phyloP scores from a whole-genome alignment of 345 rosid species.

The Geranium brycei region DNA sequence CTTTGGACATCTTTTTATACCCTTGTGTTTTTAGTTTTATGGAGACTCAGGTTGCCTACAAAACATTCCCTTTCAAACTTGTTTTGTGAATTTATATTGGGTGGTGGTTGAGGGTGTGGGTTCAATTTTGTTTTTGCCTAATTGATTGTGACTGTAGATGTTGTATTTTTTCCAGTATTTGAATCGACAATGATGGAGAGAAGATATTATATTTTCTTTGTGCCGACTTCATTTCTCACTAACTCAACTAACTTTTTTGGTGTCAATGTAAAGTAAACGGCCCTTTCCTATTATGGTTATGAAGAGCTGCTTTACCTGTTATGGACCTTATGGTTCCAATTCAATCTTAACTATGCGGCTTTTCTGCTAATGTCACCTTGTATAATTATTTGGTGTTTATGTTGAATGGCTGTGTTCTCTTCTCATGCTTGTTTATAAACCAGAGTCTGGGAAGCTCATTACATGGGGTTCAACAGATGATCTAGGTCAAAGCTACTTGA shows the following conservation, averaged over 20 bases:
- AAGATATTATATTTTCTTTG: background rate
- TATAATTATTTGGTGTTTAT: background rate
- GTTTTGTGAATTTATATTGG: background rate
- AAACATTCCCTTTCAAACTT: background rate
- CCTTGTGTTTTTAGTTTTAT: too few relatives aligned
- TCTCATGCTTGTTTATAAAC: slow-evolving; percentile 9
- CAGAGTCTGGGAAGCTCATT: slow-evolving; percentile 89
- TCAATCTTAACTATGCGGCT: background rate
- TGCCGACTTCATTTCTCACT: too few relatives aligned
- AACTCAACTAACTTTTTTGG: background rate
- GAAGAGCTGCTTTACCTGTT: too few relatives aligned
- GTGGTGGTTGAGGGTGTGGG: background rate
- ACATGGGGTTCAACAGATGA: slow-evolving; percentile 99
- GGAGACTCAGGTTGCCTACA: background rate
- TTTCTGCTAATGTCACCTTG: background rate
- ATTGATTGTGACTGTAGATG: background rate
- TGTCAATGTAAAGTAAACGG: too few relatives aligned
- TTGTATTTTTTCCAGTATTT: background rate
- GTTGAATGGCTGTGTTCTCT: background rate
- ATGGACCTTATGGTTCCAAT: too few relatives aligned
- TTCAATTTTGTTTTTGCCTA: background rate
- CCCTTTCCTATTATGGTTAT: too few relatives aligned
- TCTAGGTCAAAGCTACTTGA: slow-evolving; percentile 92
- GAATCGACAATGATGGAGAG: background rate
- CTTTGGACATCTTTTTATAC: too few relatives aligned